Conservation (phyloP, 169 alveolate species). For the Amoebophrya sp. region DNA sequence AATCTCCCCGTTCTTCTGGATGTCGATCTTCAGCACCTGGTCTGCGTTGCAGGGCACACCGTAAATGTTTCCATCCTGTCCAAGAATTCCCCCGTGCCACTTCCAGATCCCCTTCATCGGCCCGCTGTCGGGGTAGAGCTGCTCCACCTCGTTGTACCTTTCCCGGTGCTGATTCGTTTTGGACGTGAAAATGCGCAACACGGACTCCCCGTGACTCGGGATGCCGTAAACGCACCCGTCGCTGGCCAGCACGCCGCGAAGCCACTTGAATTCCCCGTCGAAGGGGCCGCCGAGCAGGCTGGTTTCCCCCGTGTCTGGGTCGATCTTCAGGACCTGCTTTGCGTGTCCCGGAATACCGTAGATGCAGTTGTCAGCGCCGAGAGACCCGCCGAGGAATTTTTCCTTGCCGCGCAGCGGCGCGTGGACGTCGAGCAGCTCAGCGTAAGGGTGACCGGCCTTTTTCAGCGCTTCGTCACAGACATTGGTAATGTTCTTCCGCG, state of each 20-base stretch:
- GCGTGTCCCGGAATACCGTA: constrained; percentile 7
- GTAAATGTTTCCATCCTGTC: background rate
- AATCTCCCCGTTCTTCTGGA: background rate
- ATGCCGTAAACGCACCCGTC: constrained; percentile 6
- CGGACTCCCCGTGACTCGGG: background rate
- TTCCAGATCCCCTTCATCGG: background rate
- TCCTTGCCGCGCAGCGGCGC: background rate
- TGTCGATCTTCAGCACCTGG: background rate
- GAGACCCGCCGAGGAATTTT: background rate
- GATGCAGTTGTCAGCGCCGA: background rate
- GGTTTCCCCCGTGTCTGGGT: background rate
- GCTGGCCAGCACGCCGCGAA: background rate
- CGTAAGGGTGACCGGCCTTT: too few relatives aligned
- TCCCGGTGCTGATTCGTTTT: background rate
- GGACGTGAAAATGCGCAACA: background rate
- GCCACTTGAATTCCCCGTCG: constrained; percentile 2
- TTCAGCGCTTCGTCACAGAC: too few relatives aligned
- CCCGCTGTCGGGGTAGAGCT: background rate
- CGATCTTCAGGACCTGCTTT: background rate
- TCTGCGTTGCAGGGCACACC: background rate
- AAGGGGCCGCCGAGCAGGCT: background rate
- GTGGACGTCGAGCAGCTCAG: background rate
- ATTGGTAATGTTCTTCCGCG: too few relatives aligned
- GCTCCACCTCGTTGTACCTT: background rate
- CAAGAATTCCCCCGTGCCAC: background rate